These are phyloP conservation scores for Lipomyces sp. DNA, from an alignment of 805 yeast genomes.

Conservation along the genomic window DNA sequence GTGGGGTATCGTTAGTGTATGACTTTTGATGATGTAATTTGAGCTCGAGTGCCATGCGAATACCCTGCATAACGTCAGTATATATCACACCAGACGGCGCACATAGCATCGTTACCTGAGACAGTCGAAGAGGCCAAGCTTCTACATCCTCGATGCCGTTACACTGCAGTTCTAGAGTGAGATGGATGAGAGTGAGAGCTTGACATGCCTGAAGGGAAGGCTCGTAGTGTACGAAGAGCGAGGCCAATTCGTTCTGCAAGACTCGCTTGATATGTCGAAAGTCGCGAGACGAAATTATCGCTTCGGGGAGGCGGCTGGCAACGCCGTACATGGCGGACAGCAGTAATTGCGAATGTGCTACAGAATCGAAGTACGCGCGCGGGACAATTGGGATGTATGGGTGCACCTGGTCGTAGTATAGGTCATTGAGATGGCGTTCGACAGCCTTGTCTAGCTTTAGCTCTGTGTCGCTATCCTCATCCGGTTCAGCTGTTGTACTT, in stretches of 20 bases:
- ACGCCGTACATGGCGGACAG: constrained; percentile 31
- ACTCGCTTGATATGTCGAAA: constrained; percentile 22
- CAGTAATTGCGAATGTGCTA: constrained; percentile 15
- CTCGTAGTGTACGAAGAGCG: constrained; percentile 13
- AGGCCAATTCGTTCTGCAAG: constrained; percentile 16
- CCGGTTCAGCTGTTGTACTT: constrained; percentile 12
- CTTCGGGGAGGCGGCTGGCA: constrained; percentile 27
- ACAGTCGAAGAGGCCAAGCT: constrained; percentile 18
- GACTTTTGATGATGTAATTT: constrained; percentile 20
- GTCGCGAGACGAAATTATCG: constrained; percentile 23
- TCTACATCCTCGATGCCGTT: constrained; percentile 19
- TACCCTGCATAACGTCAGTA: constrained; percentile 7
- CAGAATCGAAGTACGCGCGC: constrained; percentile 17
- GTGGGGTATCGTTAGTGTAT: constrained; percentile 15
- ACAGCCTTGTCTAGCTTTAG: constrained; percentile 21
- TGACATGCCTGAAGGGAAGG: constrained; percentile 23
- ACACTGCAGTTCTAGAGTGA: constrained; percentile 20
- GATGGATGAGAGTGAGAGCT: constrained; percentile 25
- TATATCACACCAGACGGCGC: neutral
- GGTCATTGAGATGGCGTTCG: constrained; percentile 16
- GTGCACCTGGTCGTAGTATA: constrained; percentile 25
- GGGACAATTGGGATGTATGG: constrained; percentile 32
- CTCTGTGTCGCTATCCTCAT: constrained; percentile 22
- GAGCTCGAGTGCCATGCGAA: constrained; percentile 25
- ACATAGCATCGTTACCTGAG: constrained; percentile 16